These are phyloP conservation scores for Reutealis trisperma DNA, from an alignment of 345 rosid species.

Conservation along the genomic window DNA sequence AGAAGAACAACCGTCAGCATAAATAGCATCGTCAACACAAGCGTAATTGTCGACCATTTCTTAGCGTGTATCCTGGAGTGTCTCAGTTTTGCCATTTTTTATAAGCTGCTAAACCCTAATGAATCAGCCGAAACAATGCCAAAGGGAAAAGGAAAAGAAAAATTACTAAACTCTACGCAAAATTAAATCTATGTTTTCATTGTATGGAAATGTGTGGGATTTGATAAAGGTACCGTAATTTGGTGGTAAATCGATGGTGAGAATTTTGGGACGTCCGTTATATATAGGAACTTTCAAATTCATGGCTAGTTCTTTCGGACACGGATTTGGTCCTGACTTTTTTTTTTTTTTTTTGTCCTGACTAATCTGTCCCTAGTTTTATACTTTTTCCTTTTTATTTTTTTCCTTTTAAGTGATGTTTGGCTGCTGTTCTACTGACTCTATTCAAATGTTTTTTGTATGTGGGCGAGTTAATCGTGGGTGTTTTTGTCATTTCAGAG, in stretches of 20 bases:
- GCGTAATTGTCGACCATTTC: conserved; percentile 60
- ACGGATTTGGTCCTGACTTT: background rate
- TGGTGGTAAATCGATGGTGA: background rate
- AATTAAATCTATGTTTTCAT: background rate
- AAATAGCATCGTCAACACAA: conserved; percentile 59
- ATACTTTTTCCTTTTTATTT: background rate
- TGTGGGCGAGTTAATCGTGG: background rate
- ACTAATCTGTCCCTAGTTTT: background rate
- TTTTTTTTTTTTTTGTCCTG: no score
- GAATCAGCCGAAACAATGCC: conserved; percentile 3
- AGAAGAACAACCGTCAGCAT: conserved; percentile 65
- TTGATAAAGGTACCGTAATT: background rate
- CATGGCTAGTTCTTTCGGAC: background rate
- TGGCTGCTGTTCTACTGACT: no score
- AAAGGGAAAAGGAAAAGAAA: no score
- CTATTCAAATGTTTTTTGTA: no score
- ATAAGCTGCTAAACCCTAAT: conserved; percentile 27
- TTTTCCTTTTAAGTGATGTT: no score
- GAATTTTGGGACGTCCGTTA: background rate
- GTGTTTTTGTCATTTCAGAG: conserved; percentile 3
- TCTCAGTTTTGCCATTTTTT: conserved; percentile 63
- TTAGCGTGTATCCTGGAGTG: conserved; percentile 57
- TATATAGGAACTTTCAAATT: background rate
- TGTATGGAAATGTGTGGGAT: background rate
- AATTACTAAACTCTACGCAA: background rate